Percentiles rank a stretch among this genome's conserved stretches.
phyloP scores from a whole-genome alignment of 768 basidiomycete species.

The Lactarius trivialis region DNA sequence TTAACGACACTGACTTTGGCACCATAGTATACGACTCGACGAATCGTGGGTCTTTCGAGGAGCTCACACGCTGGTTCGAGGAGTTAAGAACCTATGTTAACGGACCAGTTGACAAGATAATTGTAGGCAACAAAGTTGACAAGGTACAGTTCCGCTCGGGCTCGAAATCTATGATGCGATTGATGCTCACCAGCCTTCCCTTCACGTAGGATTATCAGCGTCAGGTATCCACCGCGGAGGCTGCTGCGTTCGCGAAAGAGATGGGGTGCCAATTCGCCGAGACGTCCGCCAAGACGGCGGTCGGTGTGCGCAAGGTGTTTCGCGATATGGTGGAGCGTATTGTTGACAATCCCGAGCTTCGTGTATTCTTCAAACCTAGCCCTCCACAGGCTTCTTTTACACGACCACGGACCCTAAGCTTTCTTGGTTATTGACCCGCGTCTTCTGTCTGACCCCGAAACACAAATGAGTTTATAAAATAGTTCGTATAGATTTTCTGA shows the following conservation, averaged over 20 bases:
- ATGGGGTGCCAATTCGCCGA: slow-evolving; percentile 89
- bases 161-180: not conserved
- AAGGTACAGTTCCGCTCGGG: slow-evolving; percentile 46
- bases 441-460: not conserved
- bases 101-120: slow-evolving; percentile 79
- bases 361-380: slow-evolving; percentile 37
- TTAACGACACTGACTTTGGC: not conserved
- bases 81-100: slow-evolving; percentile 92
- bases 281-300: slow-evolving; percentile 84
- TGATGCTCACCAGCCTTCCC: not conserved
- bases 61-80: slow-evolving; percentile 85
- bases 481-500: not conserved
- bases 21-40: slow-evolving; percentile 86
- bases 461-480: not conserved
- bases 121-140: slow-evolving; percentile 93
- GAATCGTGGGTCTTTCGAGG: slow-evolving; percentile 86
- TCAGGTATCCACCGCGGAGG: slow-evolving; percentile 76
- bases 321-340: slow-evolving; percentile 75
- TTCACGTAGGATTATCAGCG: slow-evolving; percentile 72
- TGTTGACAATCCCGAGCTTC: slow-evolving; percentile 73
- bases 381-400: slow-evolving; percentile 1
- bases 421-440: not conserved
- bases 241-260: slow-evolving; percentile 66
- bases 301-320: slow-evolving; percentile 73
- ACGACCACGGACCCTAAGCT: not conserved